A percentile compares a stretch with the other conserved stretches of the same genome.
phyloP scores from a whole-genome alignment of 2,329 filamentous ascomycete species.

The Zarea fungicola region DNA sequence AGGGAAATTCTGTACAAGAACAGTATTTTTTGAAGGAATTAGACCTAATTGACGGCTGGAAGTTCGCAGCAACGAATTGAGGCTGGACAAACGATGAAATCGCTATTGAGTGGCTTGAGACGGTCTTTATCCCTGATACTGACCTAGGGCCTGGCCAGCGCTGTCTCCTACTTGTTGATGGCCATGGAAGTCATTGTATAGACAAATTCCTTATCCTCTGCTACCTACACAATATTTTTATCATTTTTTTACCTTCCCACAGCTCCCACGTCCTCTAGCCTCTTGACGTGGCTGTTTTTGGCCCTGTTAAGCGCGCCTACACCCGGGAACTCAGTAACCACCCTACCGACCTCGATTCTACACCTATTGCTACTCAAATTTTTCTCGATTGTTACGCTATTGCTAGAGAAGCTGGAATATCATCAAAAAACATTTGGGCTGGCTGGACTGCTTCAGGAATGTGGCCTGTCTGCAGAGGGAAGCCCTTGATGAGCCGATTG shows the following conservation, averaged over 20 bases:
- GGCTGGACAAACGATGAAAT: too few species aligned
- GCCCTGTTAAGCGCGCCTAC: neutral
- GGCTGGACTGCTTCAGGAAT: neutral
- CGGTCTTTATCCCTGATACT: too few species aligned
- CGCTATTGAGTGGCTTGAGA: too few species aligned
- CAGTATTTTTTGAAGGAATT: too few species aligned
- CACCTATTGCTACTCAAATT: neutral
- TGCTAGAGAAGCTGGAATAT: neutral
- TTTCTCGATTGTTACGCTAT: neutral
- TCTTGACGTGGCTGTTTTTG: slow-evolving; percentile 8
- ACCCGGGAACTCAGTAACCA: neutral
- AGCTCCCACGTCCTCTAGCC: slow-evolving; percentile 5
- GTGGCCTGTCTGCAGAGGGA: neutral
- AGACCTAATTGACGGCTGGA: too few species aligned
- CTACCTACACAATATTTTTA: neutral
- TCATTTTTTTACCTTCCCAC: slow-evolving; percentile 2
- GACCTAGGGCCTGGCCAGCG: neutral
- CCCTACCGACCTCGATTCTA: neutral
- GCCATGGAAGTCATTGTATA: slow-evolving; percentile 10
- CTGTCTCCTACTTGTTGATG: slow-evolving; percentile 7
- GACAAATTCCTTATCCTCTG: slow-evolving; percentile 11
- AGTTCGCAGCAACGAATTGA: too few species aligned
- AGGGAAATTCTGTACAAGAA: too few species aligned
- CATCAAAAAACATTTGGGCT: neutral
- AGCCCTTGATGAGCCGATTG: slow-evolving; percentile 1